Evolutionary conservation across 2,329 filamentous ascomycete species (phyloP).

Genomic region (Cucurbitaria berberidis): DNA sequence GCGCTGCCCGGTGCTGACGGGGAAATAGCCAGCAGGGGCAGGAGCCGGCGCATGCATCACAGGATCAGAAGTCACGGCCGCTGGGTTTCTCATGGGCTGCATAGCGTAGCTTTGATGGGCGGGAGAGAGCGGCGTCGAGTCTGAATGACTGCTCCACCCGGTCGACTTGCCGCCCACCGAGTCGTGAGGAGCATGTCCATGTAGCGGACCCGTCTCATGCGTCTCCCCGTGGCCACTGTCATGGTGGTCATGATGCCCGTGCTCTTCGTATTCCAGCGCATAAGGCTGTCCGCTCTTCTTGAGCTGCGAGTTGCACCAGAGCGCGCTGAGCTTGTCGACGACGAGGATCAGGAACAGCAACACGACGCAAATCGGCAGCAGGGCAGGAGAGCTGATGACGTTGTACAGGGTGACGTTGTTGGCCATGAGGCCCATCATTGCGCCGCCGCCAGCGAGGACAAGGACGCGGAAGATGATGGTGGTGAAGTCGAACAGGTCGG

Average conservation of each 20-base stretch:
- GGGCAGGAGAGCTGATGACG: slow-evolving; percentile 39
- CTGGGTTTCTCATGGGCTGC: slow-evolving; percentile 26
- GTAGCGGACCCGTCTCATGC: slow-evolving; percentile 9
- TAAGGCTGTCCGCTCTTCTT: slow-evolving; percentile 40
- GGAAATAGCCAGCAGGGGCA: slow-evolving; percentile 24
- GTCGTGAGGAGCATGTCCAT: slow-evolving; percentile 16
- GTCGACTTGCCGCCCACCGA: slow-evolving; percentile 20
- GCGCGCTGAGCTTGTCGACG: slow-evolving; percentile 39
- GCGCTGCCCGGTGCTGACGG: slow-evolving; percentile 23
- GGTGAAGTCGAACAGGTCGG: slow-evolving; percentile 50
- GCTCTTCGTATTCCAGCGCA: slow-evolving; percentile 38
- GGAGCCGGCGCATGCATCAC: slow-evolving; percentile 2
- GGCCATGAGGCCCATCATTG: slow-evolving; percentile 39
- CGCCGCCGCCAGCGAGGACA: slow-evolving; percentile 33
- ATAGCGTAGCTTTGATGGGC: slow-evolving; percentile 21
- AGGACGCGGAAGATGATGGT: slow-evolving; percentile 41
- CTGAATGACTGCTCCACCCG: slow-evolving; percentile 29
- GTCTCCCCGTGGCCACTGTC: slow-evolving; percentile 23
- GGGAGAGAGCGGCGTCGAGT: slow-evolving; percentile 18
- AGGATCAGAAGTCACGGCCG: slow-evolving; percentile 20
- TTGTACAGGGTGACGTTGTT: slow-evolving; percentile 26
- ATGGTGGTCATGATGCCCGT: slow-evolving; percentile 31
- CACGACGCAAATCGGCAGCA: slow-evolving; percentile 44
- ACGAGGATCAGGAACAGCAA: slow-evolving; percentile 44
- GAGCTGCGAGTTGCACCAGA: slow-evolving; percentile 39